phyloP scores from a whole-genome alignment of 2,329 filamentous ascomycete species.

The Trichoderma sp. region DNA sequence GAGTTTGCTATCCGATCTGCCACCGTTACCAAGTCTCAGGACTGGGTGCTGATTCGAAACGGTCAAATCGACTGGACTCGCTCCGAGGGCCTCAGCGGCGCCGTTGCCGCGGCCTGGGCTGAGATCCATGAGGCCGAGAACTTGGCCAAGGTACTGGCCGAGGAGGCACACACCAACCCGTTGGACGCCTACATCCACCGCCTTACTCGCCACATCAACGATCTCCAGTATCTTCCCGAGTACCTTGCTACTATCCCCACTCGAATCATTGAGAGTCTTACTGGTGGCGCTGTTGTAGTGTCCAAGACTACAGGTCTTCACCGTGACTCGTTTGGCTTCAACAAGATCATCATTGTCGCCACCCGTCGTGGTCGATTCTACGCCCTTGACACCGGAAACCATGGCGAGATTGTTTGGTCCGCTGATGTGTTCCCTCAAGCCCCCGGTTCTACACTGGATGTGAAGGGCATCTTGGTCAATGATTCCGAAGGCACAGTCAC shows the following conservation, averaged over 20 bases:
- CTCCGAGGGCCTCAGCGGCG: constrained; percentile 76
- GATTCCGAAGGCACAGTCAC: constrained; percentile 55
- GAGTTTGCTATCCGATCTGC: constrained; percentile 78
- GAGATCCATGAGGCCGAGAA: constrained; percentile 71
- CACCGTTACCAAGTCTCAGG: constrained; percentile 61
- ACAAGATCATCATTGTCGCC: constrained; percentile 77
- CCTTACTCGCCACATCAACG: constrained; percentile 74
- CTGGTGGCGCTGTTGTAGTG: constrained; percentile 51
- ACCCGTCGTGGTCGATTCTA: constrained; percentile 77
- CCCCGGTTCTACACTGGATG: constrained; percentile 54
- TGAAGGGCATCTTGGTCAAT: constrained; percentile 64
- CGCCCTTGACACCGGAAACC: constrained; percentile 72
- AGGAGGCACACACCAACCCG: constrained; percentile 80
- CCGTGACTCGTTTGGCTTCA: constrained; percentile 80
- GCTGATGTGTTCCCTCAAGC: constrained; percentile 59
- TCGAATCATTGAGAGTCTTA: constrained; percentile 63
- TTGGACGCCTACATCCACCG: constrained; percentile 84
- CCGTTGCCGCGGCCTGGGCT: constrained; percentile 76
- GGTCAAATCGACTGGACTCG: constrained; percentile 78
- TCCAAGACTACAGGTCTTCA: constrained; percentile 46
- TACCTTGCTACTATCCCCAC: constrained; percentile 69
- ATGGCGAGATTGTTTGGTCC: constrained; percentile 75
- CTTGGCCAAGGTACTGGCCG: constrained; percentile 75
- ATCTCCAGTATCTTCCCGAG: constrained; percentile 71
- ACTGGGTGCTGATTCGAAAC: constrained; percentile 83